Base-by-base conservation (phyloP, 2,329 filamentous ascomycete genomes). In the Phaeophleospora eucalypticola region DNA sequence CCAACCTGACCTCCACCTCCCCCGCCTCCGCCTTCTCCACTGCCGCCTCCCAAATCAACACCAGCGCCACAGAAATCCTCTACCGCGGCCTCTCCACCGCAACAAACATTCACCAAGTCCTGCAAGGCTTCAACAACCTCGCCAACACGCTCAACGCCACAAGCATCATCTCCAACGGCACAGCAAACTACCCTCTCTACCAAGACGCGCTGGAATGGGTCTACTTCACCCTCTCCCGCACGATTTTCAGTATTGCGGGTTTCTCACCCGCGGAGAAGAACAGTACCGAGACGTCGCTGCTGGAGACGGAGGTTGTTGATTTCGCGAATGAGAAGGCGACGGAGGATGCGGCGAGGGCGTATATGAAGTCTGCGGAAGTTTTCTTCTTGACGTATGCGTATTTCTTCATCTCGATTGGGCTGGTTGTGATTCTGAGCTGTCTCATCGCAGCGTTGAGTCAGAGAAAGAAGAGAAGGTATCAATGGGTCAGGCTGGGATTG, bases 341-440 rank as follows among this genome's bases (percentile, higher is more conserved):
- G 12, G 24, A 6, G 24, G 24, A 29, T 7, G 24, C 24, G 24
- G 24, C 24, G 24, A 12, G 12, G 24, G 24, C 24, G 4, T 24
- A 43, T 17, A 41, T 21, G 3, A 45, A 47, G 19, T 20, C 41
- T 1, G 47, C 19, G 17, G 32, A 37, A 1, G 49, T 58, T 4
- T 55, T 53, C 34, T 50, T 59, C 4, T 44, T 69, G 12, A 62
- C 66, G 0, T 57, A 56, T 19, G 40, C 46, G 1, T 63, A 60
- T 39, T 58, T 64, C 19, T 64, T 61, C 41, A 48, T 64, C 19
- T 37, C 58, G 10, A 57, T 60, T 40, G 61, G 58, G 2, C 54
- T 53, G 3, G 54, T 60, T 1, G 34, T 60, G 9, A 54, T 68
- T 18, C 53, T 64, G 12, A 59, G 57, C 46, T 53, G 66, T 17